Base-by-base conservation (phyloP, 1,284 basidiomycete species). In the Rhodotorula sp. region DNA sequence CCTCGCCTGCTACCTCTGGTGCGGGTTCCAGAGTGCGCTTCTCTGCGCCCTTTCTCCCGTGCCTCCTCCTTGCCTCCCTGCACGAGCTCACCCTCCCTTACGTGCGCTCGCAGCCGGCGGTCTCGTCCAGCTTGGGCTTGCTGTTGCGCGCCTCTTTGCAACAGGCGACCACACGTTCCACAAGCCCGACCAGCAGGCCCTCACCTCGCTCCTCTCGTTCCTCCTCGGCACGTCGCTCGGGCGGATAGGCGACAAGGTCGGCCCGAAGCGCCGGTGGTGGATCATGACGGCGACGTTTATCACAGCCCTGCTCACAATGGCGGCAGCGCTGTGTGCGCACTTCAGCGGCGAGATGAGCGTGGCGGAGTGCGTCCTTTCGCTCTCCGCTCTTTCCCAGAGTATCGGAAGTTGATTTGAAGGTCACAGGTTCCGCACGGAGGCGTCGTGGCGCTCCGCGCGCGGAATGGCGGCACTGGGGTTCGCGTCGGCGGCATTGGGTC, bases 1-100 rank as follows among this genome's bases (percentile, higher is more conserved):
- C 83, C 88, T 90, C 59, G 67, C 91, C 17, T 85, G 90, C 71
- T 93, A 88, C 80, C 87, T 94, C 34, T 94, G 91, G 91, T 90
- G 89, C 80, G 91, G 90, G 3, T 94, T 93, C 82, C 91, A 94
- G 81, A 93, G 76, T 75, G 61, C 64, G 76, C 66, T 13, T 7
- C 41, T 2, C 54, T 21, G 13, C 22, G 12, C 34, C n/a, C 3
- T 39, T 8, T 12, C 29, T 15, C 8, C 13, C 44, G 10, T 29
- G 36, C 32, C 34, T 58, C 32, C 32, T 50, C 60, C 36, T 22
- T 54, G 37, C 25, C 54, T 46, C 19, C 25, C 19, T 10, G n/a
- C 55, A 41, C 27, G 21, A 27, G 56, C 58, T 54, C 41, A 64
- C 29, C 5, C 12, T 34, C 27, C 17, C 21, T 22, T 3, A 22